Evolutionary conservation across 768 basidiomycete species (phyloP), one percentile per base, ranked within the genome.

Genomic region (Pleurotus salmoneostramineus): DNA sequence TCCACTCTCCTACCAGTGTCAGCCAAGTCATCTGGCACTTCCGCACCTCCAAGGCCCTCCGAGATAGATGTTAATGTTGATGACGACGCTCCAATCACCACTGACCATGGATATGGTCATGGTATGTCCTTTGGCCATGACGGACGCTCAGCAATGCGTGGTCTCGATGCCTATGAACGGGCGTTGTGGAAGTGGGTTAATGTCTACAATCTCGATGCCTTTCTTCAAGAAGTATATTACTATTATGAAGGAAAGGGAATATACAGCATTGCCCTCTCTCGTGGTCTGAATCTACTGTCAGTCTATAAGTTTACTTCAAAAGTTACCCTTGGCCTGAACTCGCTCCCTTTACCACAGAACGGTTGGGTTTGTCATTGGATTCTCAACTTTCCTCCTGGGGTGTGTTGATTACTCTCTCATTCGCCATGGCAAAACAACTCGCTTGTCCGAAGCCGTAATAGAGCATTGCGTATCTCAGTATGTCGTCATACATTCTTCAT

Each of bases 121-220:
- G 68, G 65, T 58, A 65, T 69, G 3, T 67, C 72, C 6, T 71
- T 68, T 36, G 63, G 68, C 33, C 65, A 70, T 21, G 68, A 68
- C 15, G 68, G 71, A 56, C 75, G 69, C 44, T 65, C 72, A 59
- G 77, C 74, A 44, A 82, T 86, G 80, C 81, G 84, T 51, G 89
- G 91, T 6, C 69, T 94, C 46, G 89, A 94, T 65, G 84, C 85
- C 10, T 87, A 91, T 66, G 95, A 99, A 70, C 87, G 86, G 58
- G 97, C 97, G 0, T 71, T 98, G 49, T 99, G 97, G 97, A 90
- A 91, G 58, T 99, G 97, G 97, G 94, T 98, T 59, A 99, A 99
- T 68, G 94, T 98, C 10, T 93, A 94, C 68, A 98, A 99, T 68
- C 80, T 99, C 40, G 97, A 99, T 66, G 87, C 86, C 6, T 99